phyloP scores from a whole-genome alignment of 768 basidiomycete species.

The Hericium coralloides region DNA sequence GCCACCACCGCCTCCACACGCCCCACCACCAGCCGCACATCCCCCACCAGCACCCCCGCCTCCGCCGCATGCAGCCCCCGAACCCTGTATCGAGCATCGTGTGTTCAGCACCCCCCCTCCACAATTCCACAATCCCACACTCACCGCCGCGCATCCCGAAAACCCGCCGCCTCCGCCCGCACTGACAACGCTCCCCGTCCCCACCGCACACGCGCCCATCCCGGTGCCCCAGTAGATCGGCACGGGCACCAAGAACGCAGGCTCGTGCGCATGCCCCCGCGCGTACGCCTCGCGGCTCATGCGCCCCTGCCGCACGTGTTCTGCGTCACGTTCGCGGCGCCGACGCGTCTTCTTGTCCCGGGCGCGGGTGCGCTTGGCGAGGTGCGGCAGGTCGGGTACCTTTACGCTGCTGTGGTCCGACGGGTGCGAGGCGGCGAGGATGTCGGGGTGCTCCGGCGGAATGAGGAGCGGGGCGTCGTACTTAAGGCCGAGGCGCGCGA shows the following conservation, averaged over 20 bases:
- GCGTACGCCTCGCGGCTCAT: conserved; percentile 6
- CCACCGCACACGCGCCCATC: background rate
- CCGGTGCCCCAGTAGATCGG: conserved; percentile 23
- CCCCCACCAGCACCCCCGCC: background rate
- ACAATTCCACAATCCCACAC: background rate
- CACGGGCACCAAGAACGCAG: conserved; percentile 31
- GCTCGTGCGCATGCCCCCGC: conserved; percentile 15
- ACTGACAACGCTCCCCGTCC: background rate
- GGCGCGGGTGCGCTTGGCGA: background rate
- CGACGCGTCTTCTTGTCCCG: background rate
- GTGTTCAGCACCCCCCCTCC: background rate
- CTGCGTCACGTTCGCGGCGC: conserved; percentile 17
- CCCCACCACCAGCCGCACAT: background rate
- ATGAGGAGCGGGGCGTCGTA: conserved; percentile 20
- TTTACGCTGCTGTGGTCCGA: conserved; percentile 42
- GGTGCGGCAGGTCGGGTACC: conserved; percentile 13
- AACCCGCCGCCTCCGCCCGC: background rate
- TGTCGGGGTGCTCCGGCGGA: conserved; percentile 23
- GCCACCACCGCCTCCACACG: background rate
- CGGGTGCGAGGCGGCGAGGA: conserved; percentile 42
- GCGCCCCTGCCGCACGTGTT: conserved; percentile 18
- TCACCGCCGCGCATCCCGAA: background rate
- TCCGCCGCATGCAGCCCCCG: background rate
- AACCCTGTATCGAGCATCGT: background rate
- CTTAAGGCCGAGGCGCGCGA: conserved; percentile 3